Evolutionary conservation across 768 basidiomycete genomes (phyloP).

Genomic region (Lactarius evosmus): DNA sequence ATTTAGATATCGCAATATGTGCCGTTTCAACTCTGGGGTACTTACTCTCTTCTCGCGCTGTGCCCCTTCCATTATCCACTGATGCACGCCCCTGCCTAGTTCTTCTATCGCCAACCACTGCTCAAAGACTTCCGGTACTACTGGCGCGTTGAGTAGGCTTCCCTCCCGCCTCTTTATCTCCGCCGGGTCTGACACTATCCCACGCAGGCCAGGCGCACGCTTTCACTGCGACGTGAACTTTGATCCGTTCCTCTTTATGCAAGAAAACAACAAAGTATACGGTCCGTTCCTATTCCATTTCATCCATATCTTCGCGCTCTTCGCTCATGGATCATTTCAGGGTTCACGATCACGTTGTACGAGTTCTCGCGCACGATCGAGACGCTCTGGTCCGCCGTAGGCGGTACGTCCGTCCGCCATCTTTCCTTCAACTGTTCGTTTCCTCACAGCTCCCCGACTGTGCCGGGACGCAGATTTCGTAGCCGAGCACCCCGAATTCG

Average conservation of each 20-base stretch:
- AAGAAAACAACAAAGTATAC: constrained; percentile 77
- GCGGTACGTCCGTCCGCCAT: constrained; percentile 44
- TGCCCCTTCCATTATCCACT: neutral
- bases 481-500: constrained; percentile 53
- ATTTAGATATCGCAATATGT: constrained; percentile 49
- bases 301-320: no score
- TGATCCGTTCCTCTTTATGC: constrained; percentile 73
- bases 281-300: constrained; percentile 40
- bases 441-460: constrained; percentile 27
- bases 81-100: constrained; percentile 40
- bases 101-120: constrained; percentile 80
- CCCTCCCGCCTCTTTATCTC: neutral
- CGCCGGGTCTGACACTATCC: neutral
- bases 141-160: constrained; percentile 82
- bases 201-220: constrained; percentile 64
- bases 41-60: neutral
- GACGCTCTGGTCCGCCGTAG: constrained; percentile 72
- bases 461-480: constrained; percentile 74
- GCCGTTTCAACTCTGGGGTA: constrained; percentile 50
- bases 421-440: neutral
- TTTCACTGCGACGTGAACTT: constrained; percentile 73
- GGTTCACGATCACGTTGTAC: constrained; percentile 74
- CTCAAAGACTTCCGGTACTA: constrained; percentile 79
- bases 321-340: constrained; percentile 35
- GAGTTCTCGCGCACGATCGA: constrained; percentile 82